Conservation (phyloP, 2,329 filamentous ascomycete genomes). For the Fusarium begoniae region DNA sequence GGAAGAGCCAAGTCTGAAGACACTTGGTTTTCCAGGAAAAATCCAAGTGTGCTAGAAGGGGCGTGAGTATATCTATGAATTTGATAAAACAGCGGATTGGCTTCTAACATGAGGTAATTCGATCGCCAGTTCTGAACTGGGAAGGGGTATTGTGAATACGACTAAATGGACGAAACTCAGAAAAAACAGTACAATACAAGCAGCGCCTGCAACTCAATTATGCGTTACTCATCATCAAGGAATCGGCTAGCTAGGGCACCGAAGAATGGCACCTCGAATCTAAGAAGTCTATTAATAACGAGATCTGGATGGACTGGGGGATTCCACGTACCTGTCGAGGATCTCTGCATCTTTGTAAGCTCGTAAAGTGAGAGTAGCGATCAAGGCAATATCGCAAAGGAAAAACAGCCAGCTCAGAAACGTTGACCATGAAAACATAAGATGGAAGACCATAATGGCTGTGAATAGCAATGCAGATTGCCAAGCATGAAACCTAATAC, state of each 20-base stretch:
- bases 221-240: slow-evolving; percentile 78
- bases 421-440: slow-evolving; percentile 85
- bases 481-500: slow-evolving; percentile 91
- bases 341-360: slow-evolving; percentile 86
- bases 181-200: neutral
- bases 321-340: slow-evolving; percentile 62
- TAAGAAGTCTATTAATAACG: slow-evolving; percentile 39
- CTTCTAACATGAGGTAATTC: neutral
- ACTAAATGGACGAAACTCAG: neutral
- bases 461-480: slow-evolving; percentile 88
- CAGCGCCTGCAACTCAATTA: neutral
- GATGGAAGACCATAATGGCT: slow-evolving; percentile 76
- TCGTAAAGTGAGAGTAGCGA: slow-evolving; percentile 77
- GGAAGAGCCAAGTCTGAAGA: neutral
- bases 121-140: neutral
- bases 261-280: slow-evolving; percentile 89
- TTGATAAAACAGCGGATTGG: neutral
- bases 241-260: slow-evolving; percentile 87
- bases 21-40: neutral
- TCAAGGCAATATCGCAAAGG: slow-evolving; percentile 76
- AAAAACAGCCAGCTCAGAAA: slow-evolving; percentile 88
- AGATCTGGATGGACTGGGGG: neutral
- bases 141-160: slow-evolving; percentile 27
- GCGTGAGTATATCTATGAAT: neutral
- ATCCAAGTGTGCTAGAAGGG: neutral